Base-by-base conservation (phyloP, 768 basidiomycete genomes). In the Suillus americanus region DNA sequence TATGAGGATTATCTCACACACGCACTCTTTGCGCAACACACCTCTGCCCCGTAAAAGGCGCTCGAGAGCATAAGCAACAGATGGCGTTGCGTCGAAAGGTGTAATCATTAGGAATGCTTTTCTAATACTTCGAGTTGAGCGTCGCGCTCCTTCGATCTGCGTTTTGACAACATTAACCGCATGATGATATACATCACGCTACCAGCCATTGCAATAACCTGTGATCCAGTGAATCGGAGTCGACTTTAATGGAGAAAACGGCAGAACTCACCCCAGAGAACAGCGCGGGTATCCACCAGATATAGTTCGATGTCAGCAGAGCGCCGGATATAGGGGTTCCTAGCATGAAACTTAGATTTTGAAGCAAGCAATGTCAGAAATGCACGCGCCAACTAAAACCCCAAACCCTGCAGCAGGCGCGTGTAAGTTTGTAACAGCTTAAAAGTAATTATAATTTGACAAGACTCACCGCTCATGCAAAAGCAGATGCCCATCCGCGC, bases 321-420 rank as follows among this genome's bases (percentile, higher is more conserved):
- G 83, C 83, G 0, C 88, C 87, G n/a, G 81, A 78, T 48, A 88
- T 79, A 1, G 88, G 87, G 0, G 83, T 82, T 6, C 85, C 86
- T 82, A 45, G 5, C 3, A 20, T 55, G 38, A 30, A 48, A 50
- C 3, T 41, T 56, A n/a, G 35, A 12, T 13, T 51, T 35, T 18
- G 18, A 16, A 23, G 30, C 20, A 9, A 3, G 7, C 8, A 38
- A 43, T 38, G 5, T 18, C 40, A 30, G 60, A 28, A 56, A 60
- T 56, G 20, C 71, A 77, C 67, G 35, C 66, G 68, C 66, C 66
- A 23, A 73, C 6, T 20, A 71, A 71, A 63, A 50, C 64, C 37
- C 69, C 76, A 8, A 68, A 54, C 37, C 61, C 67, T 71, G 16
- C 12, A 48, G 6, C 41, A 23, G 30, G 3, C n/a, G 48, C 20